These are phyloP conservation scores for Pseudogymnoascus verrucosus DNA, from an alignment of 2,329 filamentous ascomycete species.

Conservation along the genomic window DNA sequence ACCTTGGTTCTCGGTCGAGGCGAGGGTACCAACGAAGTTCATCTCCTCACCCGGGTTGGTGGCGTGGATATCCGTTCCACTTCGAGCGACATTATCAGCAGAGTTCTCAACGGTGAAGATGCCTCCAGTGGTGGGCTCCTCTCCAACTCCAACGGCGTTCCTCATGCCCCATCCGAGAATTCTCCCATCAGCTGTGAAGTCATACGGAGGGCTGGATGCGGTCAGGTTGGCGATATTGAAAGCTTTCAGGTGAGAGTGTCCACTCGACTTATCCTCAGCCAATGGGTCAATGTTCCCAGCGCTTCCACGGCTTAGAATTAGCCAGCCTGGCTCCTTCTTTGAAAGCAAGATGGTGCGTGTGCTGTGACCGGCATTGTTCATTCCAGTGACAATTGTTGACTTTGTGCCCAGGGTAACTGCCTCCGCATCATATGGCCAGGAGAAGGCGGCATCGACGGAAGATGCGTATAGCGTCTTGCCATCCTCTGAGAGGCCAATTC, in stretches of 20 bases:
- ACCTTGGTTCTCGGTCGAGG: slow-evolving; percentile 28
- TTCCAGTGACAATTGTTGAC: slow-evolving; percentile 51
- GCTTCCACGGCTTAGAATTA: slow-evolving; percentile 61
- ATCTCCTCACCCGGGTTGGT: slow-evolving; percentile 68
- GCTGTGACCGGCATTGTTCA: slow-evolving; percentile 54
- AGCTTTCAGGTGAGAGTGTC: slow-evolving; percentile 60
- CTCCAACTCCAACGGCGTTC: slow-evolving; percentile 64
- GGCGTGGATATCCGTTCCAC: slow-evolving; percentile 52
- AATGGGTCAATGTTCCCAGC: slow-evolving; percentile 51
- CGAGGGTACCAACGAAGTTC: slow-evolving; percentile 59
- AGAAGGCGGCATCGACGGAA: slow-evolving; percentile 47
- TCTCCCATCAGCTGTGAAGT: slow-evolving; percentile 41
- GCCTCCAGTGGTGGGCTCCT: slow-evolving; percentile 45
- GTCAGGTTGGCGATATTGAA: slow-evolving; percentile 38
- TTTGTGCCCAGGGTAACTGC: slow-evolving; percentile 38
- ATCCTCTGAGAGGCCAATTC: slow-evolving; percentile 45
- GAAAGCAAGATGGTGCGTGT: slow-evolving; percentile 62
- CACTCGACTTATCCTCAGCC: slow-evolving; percentile 43
- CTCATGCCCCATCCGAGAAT: slow-evolving; percentile 61
- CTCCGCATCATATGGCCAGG: slow-evolving; percentile 57
- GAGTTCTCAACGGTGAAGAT: slow-evolving; percentile 63
- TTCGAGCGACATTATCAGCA: slow-evolving; percentile 53
- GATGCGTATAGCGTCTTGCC: slow-evolving; percentile 51
- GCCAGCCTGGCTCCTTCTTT: slow-evolving; percentile 41
- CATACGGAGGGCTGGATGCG: slow-evolving; percentile 27